Percentiles rank a stretch among this genome's conserved stretches.
phyloP scores from a whole-genome alignment of 1,139 yeast genomes.

The Meyerozyma elateridarum region DNA sequence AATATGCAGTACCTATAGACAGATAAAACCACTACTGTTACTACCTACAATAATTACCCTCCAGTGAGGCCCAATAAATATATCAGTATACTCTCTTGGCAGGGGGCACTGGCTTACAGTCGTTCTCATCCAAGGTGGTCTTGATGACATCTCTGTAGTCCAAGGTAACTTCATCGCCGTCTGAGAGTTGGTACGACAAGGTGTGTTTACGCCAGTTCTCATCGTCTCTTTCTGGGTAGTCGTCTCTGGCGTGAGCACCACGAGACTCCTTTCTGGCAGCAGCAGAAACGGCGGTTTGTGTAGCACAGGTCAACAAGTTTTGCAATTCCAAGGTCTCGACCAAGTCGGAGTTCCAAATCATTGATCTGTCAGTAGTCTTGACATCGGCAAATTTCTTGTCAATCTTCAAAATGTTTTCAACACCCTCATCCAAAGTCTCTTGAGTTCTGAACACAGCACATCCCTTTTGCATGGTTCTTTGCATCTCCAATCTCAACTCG shows the following conservation, averaged over 20 bases:
- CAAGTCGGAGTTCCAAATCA: constrained; percentile 98
- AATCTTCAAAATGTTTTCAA: constrained; percentile 66
- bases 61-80: not conserved
- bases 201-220: constrained; percentile 98
- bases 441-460: constrained; percentile 97
- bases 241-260: constrained; percentile 99
- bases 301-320: constrained; percentile 95
- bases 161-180: constrained; percentile 69
- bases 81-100: constrained; percentile 84
- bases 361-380: constrained; percentile 89
- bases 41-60: too few relatives aligned
- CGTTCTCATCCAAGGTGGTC: constrained; percentile 82
- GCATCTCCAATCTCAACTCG: constrained; percentile 87
- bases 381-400: constrained; percentile 66
- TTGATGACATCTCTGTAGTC: constrained; percentile 84
- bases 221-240: constrained; percentile 93
- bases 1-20: too few relatives aligned
- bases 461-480: constrained; percentile 92
- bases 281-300: constrained; percentile 92
- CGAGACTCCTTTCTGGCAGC: constrained; percentile 96
- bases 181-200: constrained; percentile 77
- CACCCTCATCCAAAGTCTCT: constrained; percentile 90
- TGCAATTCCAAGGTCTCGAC: constrained; percentile 95
- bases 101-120: constrained; percentile 96
- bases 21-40: too few relatives aligned